Evolutionary conservation across 495 filamentous ascomycete genomes (phyloP).

Genomic region (Hapsidospora chrysogenum): DNA sequence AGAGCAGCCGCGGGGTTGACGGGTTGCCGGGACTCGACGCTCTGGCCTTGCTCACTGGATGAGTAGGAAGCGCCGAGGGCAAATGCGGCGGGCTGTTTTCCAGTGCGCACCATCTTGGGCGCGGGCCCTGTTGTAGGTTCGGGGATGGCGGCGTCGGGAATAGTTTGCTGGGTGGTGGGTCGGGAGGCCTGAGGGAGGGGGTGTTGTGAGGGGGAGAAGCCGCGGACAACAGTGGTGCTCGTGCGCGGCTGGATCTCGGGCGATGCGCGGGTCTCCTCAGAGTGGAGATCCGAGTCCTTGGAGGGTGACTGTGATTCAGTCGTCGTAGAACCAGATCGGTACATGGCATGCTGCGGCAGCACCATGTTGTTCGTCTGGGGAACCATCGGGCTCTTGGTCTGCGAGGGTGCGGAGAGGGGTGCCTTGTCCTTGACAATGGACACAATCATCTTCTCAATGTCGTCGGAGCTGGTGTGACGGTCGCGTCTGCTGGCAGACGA

Average conservation of each 20-base stretch:
- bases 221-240: slow-evolving; percentile 68
- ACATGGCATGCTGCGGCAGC: slow-evolving; percentile 1
- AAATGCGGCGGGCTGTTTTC: slow-evolving; percentile 35
- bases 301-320: slow-evolving; percentile 14
- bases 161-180: not conserved
- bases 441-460: slow-evolving; percentile 78
- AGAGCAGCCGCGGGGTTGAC: slow-evolving; percentile 23
- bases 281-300: slow-evolving; percentile 12
- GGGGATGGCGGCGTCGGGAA: slow-evolving; percentile 17
- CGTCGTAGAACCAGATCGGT: slow-evolving; percentile 19
- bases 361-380: not conserved
- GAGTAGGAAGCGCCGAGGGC: slow-evolving; percentile 37
- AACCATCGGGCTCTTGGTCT: slow-evolving; percentile 21
- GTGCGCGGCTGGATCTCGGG: slow-evolving; percentile 23
- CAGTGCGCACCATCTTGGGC: slow-evolving; percentile 27
- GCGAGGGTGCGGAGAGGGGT: slow-evolving; percentile 40
- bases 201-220: slow-evolving; percentile 67
- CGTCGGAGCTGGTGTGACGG: slow-evolving; percentile 77
- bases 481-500: slow-evolving; percentile 44
- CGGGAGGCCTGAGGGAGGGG: slow-evolving; percentile 23
- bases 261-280: slow-evolving; percentile 15
- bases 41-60: slow-evolving; percentile 23
- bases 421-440: slow-evolving; percentile 67
- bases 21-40: slow-evolving; percentile 27
- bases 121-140: slow-evolving; percentile 26